These are phyloP conservation scores for Tetracladium setigerum DNA, from an alignment of 495 filamentous ascomycete species.

Conservation along the genomic window DNA sequence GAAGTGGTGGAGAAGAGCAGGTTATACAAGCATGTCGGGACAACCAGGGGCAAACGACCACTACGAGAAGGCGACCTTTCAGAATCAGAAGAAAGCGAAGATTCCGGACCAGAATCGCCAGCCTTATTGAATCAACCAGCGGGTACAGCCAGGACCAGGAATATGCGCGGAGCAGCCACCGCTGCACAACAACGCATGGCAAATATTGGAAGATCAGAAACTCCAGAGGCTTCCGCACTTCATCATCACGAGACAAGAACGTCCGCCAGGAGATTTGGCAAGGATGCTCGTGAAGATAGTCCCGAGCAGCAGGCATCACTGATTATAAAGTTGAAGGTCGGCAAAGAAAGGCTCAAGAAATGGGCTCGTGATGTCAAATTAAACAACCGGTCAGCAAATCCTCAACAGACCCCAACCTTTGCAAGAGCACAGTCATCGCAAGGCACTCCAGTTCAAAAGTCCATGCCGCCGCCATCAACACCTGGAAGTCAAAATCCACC, in stretches of 20 bases:
- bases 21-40: slow-evolving; percentile 60
- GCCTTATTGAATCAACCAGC: slow-evolving; percentile 62
- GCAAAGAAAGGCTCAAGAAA: slow-evolving; percentile 53
- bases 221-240: slow-evolving; percentile 64
- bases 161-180: slow-evolving; percentile 76
- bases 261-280: slow-evolving; percentile 50
- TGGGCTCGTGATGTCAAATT: slow-evolving; percentile 41
- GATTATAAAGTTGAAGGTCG: slow-evolving; percentile 66
- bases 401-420: slow-evolving; percentile 31
- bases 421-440: slow-evolving; percentile 43
- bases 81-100: slow-evolving; percentile 81
- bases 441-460: slow-evolving; percentile 44
- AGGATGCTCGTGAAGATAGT: slow-evolving; percentile 59
- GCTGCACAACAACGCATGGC: slow-evolving; percentile 71
- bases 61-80: slow-evolving; percentile 70
- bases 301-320: slow-evolving; percentile 54
- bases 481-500: slow-evolving; percentile 31
- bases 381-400: slow-evolving; percentile 23
- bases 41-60: slow-evolving; percentile 46
- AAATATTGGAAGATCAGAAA: slow-evolving; percentile 78
- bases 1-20: slow-evolving; percentile 72
- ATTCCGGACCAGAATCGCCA: slow-evolving; percentile 80
- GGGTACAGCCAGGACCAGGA: slow-evolving; percentile 78
- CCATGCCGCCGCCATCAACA: slow-evolving; percentile 53
- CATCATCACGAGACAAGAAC: slow-evolving; percentile 69